These are phyloP conservation scores for Antitrichia curtipendula DNA, from an alignment of 225 moss, liverwort and hornwort species.

Conservation along the genomic window DNA sequence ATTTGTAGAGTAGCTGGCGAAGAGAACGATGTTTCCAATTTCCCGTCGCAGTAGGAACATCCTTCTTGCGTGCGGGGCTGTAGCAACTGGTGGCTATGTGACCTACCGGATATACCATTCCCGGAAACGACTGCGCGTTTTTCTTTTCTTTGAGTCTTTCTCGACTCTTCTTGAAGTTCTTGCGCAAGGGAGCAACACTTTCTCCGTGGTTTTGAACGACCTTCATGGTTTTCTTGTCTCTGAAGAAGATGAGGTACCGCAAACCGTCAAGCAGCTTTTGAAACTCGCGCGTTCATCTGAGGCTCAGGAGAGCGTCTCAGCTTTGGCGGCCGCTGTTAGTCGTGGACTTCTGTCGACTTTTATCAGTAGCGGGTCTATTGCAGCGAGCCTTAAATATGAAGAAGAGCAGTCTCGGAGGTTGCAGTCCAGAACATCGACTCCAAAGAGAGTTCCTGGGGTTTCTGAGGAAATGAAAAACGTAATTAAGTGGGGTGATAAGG, in stretches of 20 bases:
- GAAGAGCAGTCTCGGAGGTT: neutral
- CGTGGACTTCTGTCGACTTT: conserved; percentile 51
- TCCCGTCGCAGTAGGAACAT: conserved; percentile 75
- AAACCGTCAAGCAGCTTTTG: conserved; percentile 61
- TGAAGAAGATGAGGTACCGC: conserved; percentile 63
- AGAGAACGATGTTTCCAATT: conserved; percentile 24
- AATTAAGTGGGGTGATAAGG: conserved; percentile 6
- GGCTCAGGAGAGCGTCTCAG: conserved; percentile 43
- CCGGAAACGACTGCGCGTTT: conserved; percentile 49
- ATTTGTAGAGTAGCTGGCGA: neutral
- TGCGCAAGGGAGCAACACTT: conserved; percentile 54
- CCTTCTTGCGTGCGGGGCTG: conserved; percentile 62
- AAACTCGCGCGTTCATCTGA: conserved; percentile 55
- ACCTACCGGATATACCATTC: conserved; percentile 57
- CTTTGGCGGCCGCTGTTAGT: conserved; percentile 46
- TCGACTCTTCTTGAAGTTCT: conserved; percentile 61
- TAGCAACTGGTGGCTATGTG: conserved; percentile 68
- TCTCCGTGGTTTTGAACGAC: conserved; percentile 45
- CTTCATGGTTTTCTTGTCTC: conserved; percentile 65
- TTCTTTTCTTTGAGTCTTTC: conserved; percentile 50
- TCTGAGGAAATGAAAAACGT: conserved; percentile 11
- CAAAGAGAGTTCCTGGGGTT: neutral
- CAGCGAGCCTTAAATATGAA: neutral
- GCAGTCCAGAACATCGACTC: neutral
- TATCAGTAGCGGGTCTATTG: conserved; percentile 1